Base-by-base conservation (phyloP, 2,329 filamentous ascomycete species). In the Diaporthe citrichinensis region DNA sequence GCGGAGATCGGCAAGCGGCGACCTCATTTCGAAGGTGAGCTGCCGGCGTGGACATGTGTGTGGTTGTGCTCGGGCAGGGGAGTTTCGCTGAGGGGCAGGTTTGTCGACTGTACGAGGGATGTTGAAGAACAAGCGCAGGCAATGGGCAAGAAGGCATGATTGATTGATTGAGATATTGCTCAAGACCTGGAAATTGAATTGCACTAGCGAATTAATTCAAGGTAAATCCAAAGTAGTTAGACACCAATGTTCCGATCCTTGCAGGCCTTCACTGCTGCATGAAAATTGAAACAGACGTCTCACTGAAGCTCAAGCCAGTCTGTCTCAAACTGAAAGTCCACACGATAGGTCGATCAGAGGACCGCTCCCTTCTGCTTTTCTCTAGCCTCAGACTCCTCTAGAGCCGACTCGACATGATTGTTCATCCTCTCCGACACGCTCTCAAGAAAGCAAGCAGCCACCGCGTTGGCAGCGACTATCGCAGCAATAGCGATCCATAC, bases 401-500 rank as follows among this genome's bases (percentile, higher is more conserved):
- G 20, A 23, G 74, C 74, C 15, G 74, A 73, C 69, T 75, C 74
- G 20, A 69, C 36, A 67, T 75, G 74, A 8, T 67, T 58, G 34
- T 75, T 75, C 69, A 75, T 75, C 34, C 36, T 73, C 5, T 44
- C 61, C 9, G 58, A 59, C 31, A 75, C 74, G 14, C 69, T 71
- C 34, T 73, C 58, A 10, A 75, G n/a, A 17, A 75, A 75, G 25
- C 74, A 75, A 34, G 59, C 69, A 28, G 72, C 74, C 9, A 69
- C 6, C 5, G 74, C 61, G 9, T 75, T 75, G 20, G 49, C 69
- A 23, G 59, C 34, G 31, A 75, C 69, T 4, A 75, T 57, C 9
- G 25, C 61, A 14, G 74, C 59, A 23, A 75, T 73, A 8, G 74
- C 69, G 10, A 75, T 69, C 69, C 69, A 75, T 20, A 75, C 74